Percentiles rank a stretch among this genome's conserved stretches.
Evolutionary conservation across 2,329 filamentous ascomycete species (phyloP).

Genomic region (Aureobasidium pullulans): DNA sequence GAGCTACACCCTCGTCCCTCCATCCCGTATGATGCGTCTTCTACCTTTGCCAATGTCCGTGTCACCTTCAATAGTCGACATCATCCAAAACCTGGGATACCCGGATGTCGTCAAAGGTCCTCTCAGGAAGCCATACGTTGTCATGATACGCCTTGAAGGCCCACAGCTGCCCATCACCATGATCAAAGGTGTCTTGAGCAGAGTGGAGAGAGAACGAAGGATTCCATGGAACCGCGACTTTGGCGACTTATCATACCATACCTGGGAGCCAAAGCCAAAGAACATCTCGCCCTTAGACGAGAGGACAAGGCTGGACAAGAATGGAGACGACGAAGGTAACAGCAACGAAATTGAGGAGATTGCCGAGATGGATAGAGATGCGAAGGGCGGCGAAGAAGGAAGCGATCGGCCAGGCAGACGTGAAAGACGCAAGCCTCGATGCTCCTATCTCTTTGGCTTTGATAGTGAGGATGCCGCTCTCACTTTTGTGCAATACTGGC

Average conservation of each 20-base stretch:
- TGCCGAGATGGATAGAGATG: constrained; percentile 12
- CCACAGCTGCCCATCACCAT: constrained; percentile 25
- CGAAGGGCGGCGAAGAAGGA: constrained; percentile 2
- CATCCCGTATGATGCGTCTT: constrained; percentile 21
- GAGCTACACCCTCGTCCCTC: constrained; percentile 45
- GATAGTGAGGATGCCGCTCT: constrained; percentile 47
- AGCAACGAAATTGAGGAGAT: not conserved
- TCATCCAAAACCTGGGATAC: constrained; percentile 33
- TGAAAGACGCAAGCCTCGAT: constrained; percentile 23
- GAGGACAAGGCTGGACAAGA: not conserved
- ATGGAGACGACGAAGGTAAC: not conserved
- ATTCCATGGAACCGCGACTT: constrained; percentile 18
- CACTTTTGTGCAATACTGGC: constrained; percentile 46
- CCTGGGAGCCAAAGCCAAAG: constrained; percentile 19
- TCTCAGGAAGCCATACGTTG: constrained; percentile 26
- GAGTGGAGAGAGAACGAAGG: constrained; percentile 10
- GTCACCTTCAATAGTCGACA: constrained; percentile 22
- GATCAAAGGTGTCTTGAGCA: constrained; percentile 18
- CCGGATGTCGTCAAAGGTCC: constrained; percentile 20
- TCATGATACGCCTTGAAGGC: constrained; percentile 27
- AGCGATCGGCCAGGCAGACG: constrained; percentile 25
- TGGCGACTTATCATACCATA: constrained; percentile 17
- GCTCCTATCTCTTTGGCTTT: constrained; percentile 45
- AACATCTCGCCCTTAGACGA: not conserved
- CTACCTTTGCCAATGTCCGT: constrained; percentile 20